phyloP scores from a whole-genome alignment of 371 early-diverging fungal species.

The Syncephalis plumigaleata region DNA sequence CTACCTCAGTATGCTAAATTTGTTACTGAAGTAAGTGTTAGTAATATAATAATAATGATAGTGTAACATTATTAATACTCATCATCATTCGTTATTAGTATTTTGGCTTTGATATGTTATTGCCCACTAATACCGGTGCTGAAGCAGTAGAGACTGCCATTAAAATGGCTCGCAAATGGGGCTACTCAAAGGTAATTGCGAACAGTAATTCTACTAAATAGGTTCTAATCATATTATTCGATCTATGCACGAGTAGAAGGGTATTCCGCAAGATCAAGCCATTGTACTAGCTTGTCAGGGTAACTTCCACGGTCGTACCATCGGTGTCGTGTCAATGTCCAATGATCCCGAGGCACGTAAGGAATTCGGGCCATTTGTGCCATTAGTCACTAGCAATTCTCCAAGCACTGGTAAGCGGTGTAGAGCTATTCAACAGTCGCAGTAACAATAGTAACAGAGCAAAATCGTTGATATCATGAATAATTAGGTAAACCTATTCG shows the following conservation, averaged over 20 bases:
- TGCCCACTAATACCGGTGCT: slow-evolving; percentile 97
- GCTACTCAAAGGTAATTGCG: slow-evolving; percentile 26
- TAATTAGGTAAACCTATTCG: slow-evolving; percentile 44
- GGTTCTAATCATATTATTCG: too few species aligned
- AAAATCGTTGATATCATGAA: too few species aligned
- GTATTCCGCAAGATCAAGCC: slow-evolving; percentile 65
- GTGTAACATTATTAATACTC: too few species aligned
- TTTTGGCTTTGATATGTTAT: slow-evolving; percentile 94
- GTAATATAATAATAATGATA: too few species aligned
- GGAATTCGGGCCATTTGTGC: slow-evolving; percentile 89
- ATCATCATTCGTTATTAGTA: slow-evolving; percentile 19
- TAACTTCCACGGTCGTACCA: slow-evolving; percentile 98
- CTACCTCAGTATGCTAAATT: slow-evolving; percentile 84
- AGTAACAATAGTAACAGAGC: too few species aligned
- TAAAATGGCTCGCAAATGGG: slow-evolving; percentile 97
- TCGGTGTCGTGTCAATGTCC: slow-evolving; percentile 86
- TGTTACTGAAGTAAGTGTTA: slow-evolving; percentile 42
- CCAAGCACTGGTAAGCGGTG: too few species aligned
- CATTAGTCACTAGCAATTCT: slow-evolving; percentile 26
- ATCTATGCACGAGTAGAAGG: too few species aligned
- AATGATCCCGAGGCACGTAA: slow-evolving; percentile 75
- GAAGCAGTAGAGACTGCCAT: slow-evolving; percentile 97
- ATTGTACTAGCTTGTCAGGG: slow-evolving; percentile 67
- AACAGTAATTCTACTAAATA: too few species aligned
- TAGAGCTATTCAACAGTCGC: too few species aligned